Evolutionary conservation across 2,329 filamentous ascomycete genomes (phyloP).

Genomic region (Waltergamsia citrina): DNA sequence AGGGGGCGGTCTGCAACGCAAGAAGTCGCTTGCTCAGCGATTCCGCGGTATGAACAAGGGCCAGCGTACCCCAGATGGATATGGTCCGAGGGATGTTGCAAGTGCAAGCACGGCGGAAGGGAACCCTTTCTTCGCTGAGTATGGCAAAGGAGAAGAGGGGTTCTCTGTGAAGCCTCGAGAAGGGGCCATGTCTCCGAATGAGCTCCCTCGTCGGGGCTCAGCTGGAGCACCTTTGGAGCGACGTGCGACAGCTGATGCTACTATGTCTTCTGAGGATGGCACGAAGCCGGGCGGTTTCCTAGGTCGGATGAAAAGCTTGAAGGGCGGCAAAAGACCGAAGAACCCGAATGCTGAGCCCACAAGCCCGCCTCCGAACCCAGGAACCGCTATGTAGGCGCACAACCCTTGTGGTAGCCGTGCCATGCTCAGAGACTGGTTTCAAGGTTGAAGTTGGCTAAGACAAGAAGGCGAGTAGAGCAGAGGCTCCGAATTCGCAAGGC

Average conservation of each 20-base stretch:
- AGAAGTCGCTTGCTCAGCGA: slow-evolving; percentile 90
- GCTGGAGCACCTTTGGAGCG: slow-evolving; percentile 45
- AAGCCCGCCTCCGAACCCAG: slow-evolving; percentile 13
- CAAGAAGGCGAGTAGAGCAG: no score
- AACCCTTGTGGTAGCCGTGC: no score
- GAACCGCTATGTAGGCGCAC: slow-evolving; percentile 30
- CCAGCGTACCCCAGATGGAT: slow-evolving; percentile 47
- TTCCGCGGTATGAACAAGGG: slow-evolving; percentile 75
- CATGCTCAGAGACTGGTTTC: no score
- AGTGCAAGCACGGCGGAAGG: slow-evolving; percentile 22
- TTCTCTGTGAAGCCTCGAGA: slow-evolving; percentile 33
- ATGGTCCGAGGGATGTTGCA: slow-evolving; percentile 7
- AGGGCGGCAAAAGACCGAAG: slow-evolving; percentile 48
- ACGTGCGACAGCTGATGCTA: slow-evolving; percentile 51
- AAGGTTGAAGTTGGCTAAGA: no score
- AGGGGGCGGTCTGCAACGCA: slow-evolving; percentile 60
- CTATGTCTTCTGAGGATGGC: slow-evolving; percentile 25
- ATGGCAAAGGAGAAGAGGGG: slow-evolving; percentile 45
- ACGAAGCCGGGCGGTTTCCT: slow-evolving; percentile 54
- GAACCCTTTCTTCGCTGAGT: slow-evolving; percentile 83
- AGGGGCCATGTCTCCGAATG: slow-evolving; percentile 38
- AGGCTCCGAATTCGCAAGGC: no score
- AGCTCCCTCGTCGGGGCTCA: slow-evolving; percentile 38
- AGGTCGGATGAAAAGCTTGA: slow-evolving; percentile 74
- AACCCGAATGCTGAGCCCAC: slow-evolving; percentile 22